phyloP scores from a whole-genome alignment of 805 yeast species.

The Suhomyces canberraensis region DNA sequence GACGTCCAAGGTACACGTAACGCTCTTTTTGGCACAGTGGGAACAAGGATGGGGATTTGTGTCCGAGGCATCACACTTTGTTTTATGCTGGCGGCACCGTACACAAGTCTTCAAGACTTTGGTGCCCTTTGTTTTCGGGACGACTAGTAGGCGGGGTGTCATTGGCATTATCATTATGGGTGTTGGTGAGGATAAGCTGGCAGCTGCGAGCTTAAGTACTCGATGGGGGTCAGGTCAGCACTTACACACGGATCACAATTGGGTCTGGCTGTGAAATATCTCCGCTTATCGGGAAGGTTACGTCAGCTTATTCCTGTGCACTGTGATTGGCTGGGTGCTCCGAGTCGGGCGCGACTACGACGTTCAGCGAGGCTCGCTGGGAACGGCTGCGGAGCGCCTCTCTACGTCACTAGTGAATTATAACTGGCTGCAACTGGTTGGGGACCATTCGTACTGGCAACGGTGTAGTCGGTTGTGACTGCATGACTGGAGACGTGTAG shows the following conservation, averaged over 20 bases:
- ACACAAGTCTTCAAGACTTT: constrained; percentile 50
- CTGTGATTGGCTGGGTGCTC: constrained; percentile 9
- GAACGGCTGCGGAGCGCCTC: no score
- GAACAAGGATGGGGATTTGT: constrained; percentile 57
- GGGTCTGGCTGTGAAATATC: background rate
- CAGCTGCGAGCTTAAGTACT: background rate
- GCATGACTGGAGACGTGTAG: no score
- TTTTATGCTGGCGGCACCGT: constrained; percentile 64
- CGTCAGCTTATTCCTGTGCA: constrained; percentile 4
- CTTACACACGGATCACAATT: no score
- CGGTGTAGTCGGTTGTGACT: no score
- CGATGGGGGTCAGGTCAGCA: background rate
- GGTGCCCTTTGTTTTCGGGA: constrained; percentile 12
- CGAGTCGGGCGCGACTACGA: no score
- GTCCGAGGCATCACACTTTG: constrained; percentile 56
- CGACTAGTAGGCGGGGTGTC: constrained; percentile 9
- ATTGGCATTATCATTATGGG: constrained; percentile 12
- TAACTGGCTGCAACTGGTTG: no score
- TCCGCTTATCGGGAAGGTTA: constrained; percentile 8
- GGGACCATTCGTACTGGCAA: no score
- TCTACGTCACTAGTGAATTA: no score
- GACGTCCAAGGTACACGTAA: constrained; percentile 53
- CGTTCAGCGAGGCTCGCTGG: no score
- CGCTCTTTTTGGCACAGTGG: constrained; percentile 50
- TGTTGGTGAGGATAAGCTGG: background rate